phyloP scores from a whole-genome alignment of 2,329 filamentous ascomycete genomes.

The Calonectria henricotiae region DNA sequence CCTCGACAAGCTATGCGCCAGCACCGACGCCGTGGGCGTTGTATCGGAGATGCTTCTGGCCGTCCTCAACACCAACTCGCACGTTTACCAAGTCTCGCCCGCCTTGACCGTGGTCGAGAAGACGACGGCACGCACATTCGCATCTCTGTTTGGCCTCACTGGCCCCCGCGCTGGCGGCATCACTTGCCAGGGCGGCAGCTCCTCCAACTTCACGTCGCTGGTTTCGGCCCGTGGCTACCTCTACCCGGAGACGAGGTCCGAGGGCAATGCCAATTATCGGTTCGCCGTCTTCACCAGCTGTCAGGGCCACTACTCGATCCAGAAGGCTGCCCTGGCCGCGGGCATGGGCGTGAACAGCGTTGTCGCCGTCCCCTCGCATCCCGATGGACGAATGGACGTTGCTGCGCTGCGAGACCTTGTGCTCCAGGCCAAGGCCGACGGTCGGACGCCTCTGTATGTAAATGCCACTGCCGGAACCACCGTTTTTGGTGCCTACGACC shows the following conservation, averaged over 20 bases:
- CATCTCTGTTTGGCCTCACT: slow-evolving; percentile 82
- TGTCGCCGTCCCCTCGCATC: slow-evolving; percentile 82
- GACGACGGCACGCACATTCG: slow-evolving; percentile 80
- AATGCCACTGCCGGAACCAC: slow-evolving; percentile 97
- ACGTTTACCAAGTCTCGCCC: slow-evolving; percentile 95
- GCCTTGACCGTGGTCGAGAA: slow-evolving; percentile 92
- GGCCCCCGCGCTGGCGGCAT: slow-evolving; percentile 82
- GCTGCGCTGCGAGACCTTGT: slow-evolving; percentile 77
- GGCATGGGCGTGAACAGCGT: slow-evolving; percentile 86
- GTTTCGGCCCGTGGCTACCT: slow-evolving; percentile 90
- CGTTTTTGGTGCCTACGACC: slow-evolving; percentile 91
- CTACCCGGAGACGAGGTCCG: slow-evolving; percentile 82
- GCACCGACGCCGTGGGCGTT: slow-evolving; percentile 88
- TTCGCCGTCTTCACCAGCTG: slow-evolving; percentile 91
- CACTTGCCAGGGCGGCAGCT: slow-evolving; percentile 85
- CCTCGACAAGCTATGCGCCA: slow-evolving; percentile 93
- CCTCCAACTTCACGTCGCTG: slow-evolving; percentile 88
- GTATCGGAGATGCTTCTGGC: slow-evolving; percentile 88
- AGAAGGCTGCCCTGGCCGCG: slow-evolving; percentile 91
- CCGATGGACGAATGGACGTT: slow-evolving; percentile 79
- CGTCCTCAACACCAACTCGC: slow-evolving; percentile 90
- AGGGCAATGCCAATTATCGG: slow-evolving; percentile 76
- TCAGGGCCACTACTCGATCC: slow-evolving; percentile 94
- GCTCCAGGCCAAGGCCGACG: slow-evolving; percentile 73
- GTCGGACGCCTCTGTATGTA: slow-evolving; percentile 91